These are phyloP conservation scores for Venturia carpophila DNA, from an alignment of 2,329 filamentous ascomycete species.

Conservation along the genomic window DNA sequence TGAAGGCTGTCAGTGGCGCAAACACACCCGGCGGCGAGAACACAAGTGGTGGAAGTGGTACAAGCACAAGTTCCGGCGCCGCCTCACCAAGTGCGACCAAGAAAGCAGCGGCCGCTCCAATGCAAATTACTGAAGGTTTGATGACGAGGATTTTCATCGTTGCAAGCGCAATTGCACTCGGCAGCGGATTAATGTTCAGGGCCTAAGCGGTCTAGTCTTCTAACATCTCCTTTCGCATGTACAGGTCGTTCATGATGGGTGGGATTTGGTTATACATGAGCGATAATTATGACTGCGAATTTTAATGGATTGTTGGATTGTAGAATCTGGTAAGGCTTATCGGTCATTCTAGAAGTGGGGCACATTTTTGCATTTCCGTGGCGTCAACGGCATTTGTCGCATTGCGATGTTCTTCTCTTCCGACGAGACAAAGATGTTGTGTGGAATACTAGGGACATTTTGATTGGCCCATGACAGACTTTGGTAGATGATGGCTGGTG, in stretches of 20 bases:
- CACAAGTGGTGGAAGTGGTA: slow-evolving; percentile 1
- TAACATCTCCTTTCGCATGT: neutral
- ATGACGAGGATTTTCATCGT: neutral
- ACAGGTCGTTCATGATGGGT: neutral
- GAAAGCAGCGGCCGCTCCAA: slow-evolving; percentile 14
- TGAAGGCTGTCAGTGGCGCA: slow-evolving; percentile 44
- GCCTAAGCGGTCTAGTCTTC: neutral
- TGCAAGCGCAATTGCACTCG: neutral
- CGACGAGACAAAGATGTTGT: neutral
- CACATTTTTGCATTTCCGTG: neutral
- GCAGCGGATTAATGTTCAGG: neutral
- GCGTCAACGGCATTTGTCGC: neutral
- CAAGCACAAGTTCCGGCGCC: slow-evolving; percentile 3
- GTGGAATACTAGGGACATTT: neutral
- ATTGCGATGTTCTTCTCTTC: neutral
- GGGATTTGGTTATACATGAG: neutral
- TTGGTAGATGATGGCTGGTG: neutral
- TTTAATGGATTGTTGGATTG: slow-evolving; percentile 7
- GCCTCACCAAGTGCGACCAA: slow-evolving; percentile 10
- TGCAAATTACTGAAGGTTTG: neutral
- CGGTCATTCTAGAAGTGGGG: neutral
- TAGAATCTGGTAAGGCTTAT: neutral
- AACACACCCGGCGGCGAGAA: slow-evolving; percentile 15
- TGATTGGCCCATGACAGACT: neutral
- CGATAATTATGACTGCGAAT: neutral